These are phyloP conservation scores for Tremellales sp. DNA, from an alignment of 1,284 basidiomycete species.

Conservation along the genomic window DNA sequence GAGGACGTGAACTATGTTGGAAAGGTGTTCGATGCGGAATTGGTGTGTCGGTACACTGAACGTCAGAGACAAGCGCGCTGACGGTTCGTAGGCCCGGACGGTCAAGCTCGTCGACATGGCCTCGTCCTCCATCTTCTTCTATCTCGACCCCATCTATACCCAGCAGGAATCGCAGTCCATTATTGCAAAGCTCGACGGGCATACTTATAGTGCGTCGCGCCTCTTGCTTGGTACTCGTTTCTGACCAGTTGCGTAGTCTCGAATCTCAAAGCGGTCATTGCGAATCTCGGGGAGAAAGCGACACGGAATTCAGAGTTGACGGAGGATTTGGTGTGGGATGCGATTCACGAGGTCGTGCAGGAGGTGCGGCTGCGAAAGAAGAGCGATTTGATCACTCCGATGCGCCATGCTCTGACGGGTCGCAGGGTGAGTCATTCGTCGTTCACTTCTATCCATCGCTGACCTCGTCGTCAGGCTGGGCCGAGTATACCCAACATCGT, in stretches of 20 bases:
- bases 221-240: neutral
- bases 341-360: conserved; percentile 54
- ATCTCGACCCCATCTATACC: conserved; percentile 60
- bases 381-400: conserved; percentile 59
- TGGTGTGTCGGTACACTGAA: conserved; percentile 26
- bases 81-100: conserved; percentile 59
- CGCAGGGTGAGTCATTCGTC: conserved; percentile 58
- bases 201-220: conserved; percentile 52
- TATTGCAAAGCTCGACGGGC: conserved; percentile 51
- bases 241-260: conserved; percentile 13
- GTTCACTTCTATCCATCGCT: neutral
- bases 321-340: conserved; percentile 43
- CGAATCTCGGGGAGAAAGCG: conserved; percentile 7
- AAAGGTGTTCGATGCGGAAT: conserved; percentile 44
- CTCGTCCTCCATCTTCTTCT: conserved; percentile 66
- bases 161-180: conserved; percentile 59
- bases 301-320: conserved; percentile 8
- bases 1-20: conserved; percentile 37
- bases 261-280: conserved; percentile 18
- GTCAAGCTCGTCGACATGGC: conserved; percentile 66
- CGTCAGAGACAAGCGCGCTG: neutral
- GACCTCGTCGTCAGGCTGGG: conserved; percentile 18
- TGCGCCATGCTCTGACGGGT: conserved; percentile 73
- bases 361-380: conserved; percentile 53
- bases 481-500: conserved; percentile 34